Evolutionary conservation across 2,329 filamentous ascomycete species (phyloP), one percentile per base, ranked within the genome.

Genomic region (Metarhizium sp.): DNA sequence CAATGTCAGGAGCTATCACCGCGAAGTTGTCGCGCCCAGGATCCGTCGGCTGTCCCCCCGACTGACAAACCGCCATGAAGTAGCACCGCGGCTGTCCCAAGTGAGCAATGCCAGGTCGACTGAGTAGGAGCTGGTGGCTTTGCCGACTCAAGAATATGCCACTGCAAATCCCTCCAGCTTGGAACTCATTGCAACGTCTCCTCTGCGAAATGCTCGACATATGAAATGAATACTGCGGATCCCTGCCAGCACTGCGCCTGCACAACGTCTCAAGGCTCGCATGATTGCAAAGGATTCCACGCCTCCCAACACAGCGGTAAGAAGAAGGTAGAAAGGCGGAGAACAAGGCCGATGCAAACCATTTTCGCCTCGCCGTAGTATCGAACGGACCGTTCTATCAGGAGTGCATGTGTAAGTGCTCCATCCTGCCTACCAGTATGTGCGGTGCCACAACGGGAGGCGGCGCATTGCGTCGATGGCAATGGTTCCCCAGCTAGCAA

Each of bases 141-240:
- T 16, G 45, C 45, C 45, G 13, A 48, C 25, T 48, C 30, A 14
- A 16, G 25, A 51, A 50, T 34, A 43, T 55, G 40, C 29, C 25
- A 30, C 53, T 30, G 42, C 53, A 40, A 51, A 47, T n/a, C 30
- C 45, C 42, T 52, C 2, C n/a, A 47, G 18, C 43, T 40, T 47
- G 46, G 52, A 55, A 48, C 40, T 18, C 18, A 36, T 43, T 51
- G 40, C 48, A 51, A 54, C 38, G n/a, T 36, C 47, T 51, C 42
- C 18, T 14, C 47, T 25, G 18, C 7, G 3, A 51, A 14, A 48
- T 14, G 14, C 45, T 30, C 20, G 20, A 36, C 45, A 16, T 45
- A 32, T 50, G 6, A 34, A 34, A n/a, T 32, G 30, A 34, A 48
- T 2, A n/a, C 30, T n/a, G 30, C 36, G 13, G 30, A 51, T 40